phyloP scores from a whole-genome alignment of 345 rosid species.

The Gynandropsis gynandra region DNA sequence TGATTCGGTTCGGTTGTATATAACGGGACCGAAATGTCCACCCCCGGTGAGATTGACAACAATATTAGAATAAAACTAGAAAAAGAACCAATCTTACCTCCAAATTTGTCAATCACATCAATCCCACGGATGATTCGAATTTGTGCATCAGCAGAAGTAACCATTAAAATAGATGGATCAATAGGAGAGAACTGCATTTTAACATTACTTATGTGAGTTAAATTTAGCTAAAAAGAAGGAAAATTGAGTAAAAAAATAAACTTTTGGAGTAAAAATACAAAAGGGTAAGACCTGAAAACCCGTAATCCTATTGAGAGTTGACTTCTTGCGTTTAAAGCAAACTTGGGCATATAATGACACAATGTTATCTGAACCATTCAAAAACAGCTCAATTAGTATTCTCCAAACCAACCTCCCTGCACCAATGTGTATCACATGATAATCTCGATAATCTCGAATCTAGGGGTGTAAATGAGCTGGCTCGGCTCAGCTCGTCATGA shows the following conservation, averaged over 20 bases:
- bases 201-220: neutral
- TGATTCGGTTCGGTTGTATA: too few species aligned
- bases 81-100: conserved; percentile 25
- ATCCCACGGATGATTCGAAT: conserved; percentile 29
- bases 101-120: conserved; percentile 33
- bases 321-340: conserved; percentile 36
- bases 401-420: conserved; percentile 17
- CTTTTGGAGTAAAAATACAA: neutral
- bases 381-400: conserved; percentile 26
- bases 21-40: too few species aligned
- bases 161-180: conserved; percentile 35
- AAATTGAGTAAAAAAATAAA: neutral
- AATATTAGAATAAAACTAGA: conserved; percentile 10
- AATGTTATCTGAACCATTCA: conserved; percentile 33
- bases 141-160: conserved; percentile 39
- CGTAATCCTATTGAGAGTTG: conserved; percentile 38
- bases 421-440: too few species aligned
- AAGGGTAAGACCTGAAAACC: conserved; percentile 52
- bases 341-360: conserved; percentile 29
- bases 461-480: too few species aligned
- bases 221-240: too few species aligned
- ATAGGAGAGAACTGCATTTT: conserved; percentile 33
- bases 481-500: too few species aligned
- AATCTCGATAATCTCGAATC: too few species aligned
- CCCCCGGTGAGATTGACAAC: too few species aligned